phyloP scores from a whole-genome alignment of 2,329 filamentous ascomycete genomes.

The Erysiphe pisi region DNA sequence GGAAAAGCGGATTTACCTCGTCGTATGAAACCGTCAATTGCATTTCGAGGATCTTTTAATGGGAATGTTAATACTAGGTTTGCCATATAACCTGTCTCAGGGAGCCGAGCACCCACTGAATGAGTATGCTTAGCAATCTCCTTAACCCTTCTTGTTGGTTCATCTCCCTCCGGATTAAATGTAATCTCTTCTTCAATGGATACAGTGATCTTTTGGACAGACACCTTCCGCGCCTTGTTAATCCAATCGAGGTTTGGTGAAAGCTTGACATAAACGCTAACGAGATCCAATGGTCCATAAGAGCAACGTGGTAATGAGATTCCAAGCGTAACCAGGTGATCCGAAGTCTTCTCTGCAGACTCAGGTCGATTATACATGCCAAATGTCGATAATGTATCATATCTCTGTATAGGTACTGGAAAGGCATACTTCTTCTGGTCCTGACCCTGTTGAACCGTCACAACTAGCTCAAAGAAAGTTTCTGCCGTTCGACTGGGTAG shows the following conservation, averaged over 20 bases:
- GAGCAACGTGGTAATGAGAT: conserved; percentile 93
- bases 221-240: conserved; percentile 79
- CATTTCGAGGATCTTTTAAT: conserved; percentile 73
- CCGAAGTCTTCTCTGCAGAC: conserved; percentile 70
- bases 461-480: conserved; percentile 92
- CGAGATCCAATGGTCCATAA: conserved; percentile 88
- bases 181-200: conserved; percentile 95
- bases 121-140: conserved; percentile 76
- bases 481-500: conserved; percentile 88
- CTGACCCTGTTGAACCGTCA: conserved; percentile 85
- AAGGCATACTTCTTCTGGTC: conserved; percentile 86
- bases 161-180: conserved; percentile 96
- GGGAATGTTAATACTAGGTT: conserved; percentile 88
- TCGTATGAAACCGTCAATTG: conserved; percentile 68
- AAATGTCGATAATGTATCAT: conserved; percentile 95
- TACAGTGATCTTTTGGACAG: conserved; percentile 87
- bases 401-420: conserved; percentile 79
- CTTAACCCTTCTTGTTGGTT: conserved; percentile 82
- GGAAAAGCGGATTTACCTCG: conserved; percentile 79
- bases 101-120: conserved; percentile 68
- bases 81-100: conserved; percentile 83
- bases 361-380: conserved; percentile 99
- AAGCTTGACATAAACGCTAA: conserved; percentile 90
- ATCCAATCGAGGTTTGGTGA: conserved; percentile 88
- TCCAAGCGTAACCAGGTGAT: conserved; percentile 82